Evolutionary conservation across 2,329 filamentous ascomycete genomes (phyloP).

Genomic region (Fusarium paranaense): DNA sequence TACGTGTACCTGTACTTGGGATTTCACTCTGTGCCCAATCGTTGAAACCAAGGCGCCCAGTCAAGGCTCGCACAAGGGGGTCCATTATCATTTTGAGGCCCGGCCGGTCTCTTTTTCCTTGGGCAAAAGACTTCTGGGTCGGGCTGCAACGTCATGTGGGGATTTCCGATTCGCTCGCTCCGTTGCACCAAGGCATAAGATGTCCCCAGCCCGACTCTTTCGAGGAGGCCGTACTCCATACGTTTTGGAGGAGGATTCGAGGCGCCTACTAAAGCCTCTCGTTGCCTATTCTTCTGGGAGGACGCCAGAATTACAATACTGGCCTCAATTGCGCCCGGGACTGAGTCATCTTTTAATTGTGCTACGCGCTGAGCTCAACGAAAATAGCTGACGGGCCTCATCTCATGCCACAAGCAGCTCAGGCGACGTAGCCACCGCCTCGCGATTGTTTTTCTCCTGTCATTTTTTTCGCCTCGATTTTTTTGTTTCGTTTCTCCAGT

Average conservation of each 20-base stretch:
- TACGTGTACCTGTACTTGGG: conserved; percentile 5
- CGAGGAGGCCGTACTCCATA: background rate
- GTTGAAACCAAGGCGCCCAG: conserved; percentile 36
- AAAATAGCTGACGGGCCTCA: conserved; percentile 1
- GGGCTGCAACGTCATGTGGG: conserved; percentile 42
- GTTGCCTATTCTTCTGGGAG: background rate
- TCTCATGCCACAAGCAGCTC: background rate
- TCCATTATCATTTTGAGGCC: conserved; percentile 38
- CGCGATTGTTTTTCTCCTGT: background rate
- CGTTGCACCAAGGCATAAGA: conserved; percentile 21
- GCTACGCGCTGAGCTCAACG: background rate
- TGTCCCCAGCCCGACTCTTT: background rate
- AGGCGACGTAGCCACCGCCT: background rate
- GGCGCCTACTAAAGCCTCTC: background rate
- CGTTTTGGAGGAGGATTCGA: background rate
- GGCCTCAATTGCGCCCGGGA: background rate
- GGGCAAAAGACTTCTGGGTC: conserved; percentile 26
- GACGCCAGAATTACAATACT: background rate
- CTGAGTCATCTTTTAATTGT: background rate
- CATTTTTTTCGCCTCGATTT: background rate
- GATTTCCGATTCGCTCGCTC: conserved; percentile 35
- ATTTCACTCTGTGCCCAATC: conserved; percentile 29
- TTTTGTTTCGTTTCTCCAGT: background rate
- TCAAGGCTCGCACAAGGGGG: conserved; percentile 12
- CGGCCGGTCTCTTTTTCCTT: background rate